Conservation (phyloP, 2,329 filamentous ascomycete species). For the Xylaria sp. region DNA sequence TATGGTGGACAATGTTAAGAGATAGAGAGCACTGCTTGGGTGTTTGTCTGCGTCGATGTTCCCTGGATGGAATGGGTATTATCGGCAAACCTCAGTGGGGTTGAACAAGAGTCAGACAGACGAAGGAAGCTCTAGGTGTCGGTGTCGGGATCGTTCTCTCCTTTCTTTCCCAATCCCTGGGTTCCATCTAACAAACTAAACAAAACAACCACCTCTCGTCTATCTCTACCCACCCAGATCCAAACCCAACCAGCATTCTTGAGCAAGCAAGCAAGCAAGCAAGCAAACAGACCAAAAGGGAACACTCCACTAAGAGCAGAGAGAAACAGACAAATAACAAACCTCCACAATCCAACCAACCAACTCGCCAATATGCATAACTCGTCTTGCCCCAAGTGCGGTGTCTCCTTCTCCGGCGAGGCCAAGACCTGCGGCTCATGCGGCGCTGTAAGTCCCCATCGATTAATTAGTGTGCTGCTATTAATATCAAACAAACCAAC, state of each 20-base stretch:
- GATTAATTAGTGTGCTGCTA: too few species aligned
- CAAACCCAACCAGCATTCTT: neutral
- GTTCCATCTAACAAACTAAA: neutral
- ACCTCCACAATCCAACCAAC: conserved; percentile 13
- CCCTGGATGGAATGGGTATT: neutral
- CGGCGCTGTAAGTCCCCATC: conserved; percentile 65
- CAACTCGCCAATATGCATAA: conserved; percentile 53
- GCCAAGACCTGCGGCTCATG: conserved; percentile 66
- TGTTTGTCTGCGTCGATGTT: neutral
- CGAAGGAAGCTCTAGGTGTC: neutral
- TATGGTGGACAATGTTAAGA: neutral
- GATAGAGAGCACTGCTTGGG: neutral
- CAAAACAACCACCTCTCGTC: neutral
- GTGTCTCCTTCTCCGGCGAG: conserved; percentile 55
- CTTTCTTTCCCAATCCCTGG: neutral
- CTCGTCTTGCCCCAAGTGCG: conserved; percentile 67
- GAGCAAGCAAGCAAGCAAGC: too few species aligned
- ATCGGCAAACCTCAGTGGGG: neutral
- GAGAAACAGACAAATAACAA: conserved; percentile 22
- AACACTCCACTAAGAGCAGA: neutral
- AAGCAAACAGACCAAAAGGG: neutral
- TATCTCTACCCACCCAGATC: neutral
- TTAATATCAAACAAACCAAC: too few species aligned
- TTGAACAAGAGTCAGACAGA: neutral
- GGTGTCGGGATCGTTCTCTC: too few species aligned